Evolutionary conservation across 169 alveolate genomes (phyloP), one percentile per base, ranked within the genome.

Genomic region (Cystoisospora suis): DNA sequence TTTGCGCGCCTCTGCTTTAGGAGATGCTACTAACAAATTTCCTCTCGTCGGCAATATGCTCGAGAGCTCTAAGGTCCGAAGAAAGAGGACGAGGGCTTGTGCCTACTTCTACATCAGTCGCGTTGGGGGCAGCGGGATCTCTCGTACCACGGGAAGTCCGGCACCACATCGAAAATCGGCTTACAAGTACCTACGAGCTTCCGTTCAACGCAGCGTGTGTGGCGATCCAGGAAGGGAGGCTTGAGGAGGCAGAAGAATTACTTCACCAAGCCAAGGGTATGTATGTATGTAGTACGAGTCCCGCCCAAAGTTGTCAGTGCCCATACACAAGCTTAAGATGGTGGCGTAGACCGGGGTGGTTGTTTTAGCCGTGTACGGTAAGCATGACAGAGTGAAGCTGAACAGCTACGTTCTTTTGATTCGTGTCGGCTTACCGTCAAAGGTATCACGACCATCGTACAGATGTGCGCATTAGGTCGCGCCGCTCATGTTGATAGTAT

Each of bases 201-300:
- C 88, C 88, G 44, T 81, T 49, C 88, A 81, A 81, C 88, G 88
- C 88, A 17, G 88, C 88, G 38, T 81, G 88, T 44, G 46, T 53
- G 40, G 47, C 47, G 56, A 17, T 81, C 46, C 88, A 49, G 34
- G 70, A 81, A 53, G 61, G 75, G 23, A 34, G 61, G 27, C 72
- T 36, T 47, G 88, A 53, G 34, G 75, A 44, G 38, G 88, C 88
- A n/a, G 77, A 46, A 1, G 47, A 0, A 23, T 75, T 81, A 17
- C 88, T 81, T 7, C 88, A 49, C 15, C 80, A 69, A 3, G 80
- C 80, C 29, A 42, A 29, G 38, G 9, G 80, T 69, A 12, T 53
- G 65, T 53, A 15, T 53, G 65, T 53, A 53, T 53, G 65, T 12
- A 15, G 65, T 53, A 53, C 65, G 65, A 53, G 29, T 15, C 23